phyloP scores from a whole-genome alignment of 805 yeast species.

The baker's yeast (Saccharomyces cerevisiae) region DNA sequence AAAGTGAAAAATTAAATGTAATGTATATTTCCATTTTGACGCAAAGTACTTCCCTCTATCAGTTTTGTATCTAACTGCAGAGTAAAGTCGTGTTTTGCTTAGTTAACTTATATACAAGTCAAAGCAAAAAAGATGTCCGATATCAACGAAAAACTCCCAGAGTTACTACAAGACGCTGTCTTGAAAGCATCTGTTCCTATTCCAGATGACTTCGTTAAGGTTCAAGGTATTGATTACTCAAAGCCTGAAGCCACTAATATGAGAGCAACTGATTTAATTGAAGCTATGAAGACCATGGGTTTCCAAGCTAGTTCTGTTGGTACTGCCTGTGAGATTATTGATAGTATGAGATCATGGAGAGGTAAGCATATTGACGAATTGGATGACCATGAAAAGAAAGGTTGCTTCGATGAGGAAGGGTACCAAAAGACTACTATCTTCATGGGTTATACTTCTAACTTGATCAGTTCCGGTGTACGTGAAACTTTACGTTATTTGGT shows the following conservation, averaged over 20 bases:
- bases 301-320: conserved; percentile 88
- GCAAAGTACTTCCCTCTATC: not conserved
- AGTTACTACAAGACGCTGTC: conserved; percentile 83
- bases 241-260: conserved; percentile 66
- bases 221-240: conserved; percentile 85
- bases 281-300: conserved; percentile 90
- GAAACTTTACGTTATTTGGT: conserved; percentile 84
- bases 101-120: not conserved
- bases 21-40: not conserved
- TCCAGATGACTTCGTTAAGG: conserved; percentile 69
- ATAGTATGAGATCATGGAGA: conserved; percentile 89
- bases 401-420: conserved; percentile 71
- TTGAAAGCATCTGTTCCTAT: conserved; percentile 79
- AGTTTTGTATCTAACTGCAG: not conserved
- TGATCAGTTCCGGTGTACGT: conserved; percentile 89
- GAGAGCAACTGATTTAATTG: conserved; percentile 69
- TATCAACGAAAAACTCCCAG: conserved; percentile 45
- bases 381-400: conserved; percentile 62
- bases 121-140: conserved; percentile 26
- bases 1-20: not conserved
- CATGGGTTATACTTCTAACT: conserved; percentile 92
- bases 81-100: not conserved
- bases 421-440: conserved; percentile 82
- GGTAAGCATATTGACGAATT: conserved; percentile 66
- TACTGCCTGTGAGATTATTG: conserved; percentile 84